phyloP scores from a whole-genome alignment of 2,329 filamentous ascomycete species.

The Alternaria viburni region DNA sequence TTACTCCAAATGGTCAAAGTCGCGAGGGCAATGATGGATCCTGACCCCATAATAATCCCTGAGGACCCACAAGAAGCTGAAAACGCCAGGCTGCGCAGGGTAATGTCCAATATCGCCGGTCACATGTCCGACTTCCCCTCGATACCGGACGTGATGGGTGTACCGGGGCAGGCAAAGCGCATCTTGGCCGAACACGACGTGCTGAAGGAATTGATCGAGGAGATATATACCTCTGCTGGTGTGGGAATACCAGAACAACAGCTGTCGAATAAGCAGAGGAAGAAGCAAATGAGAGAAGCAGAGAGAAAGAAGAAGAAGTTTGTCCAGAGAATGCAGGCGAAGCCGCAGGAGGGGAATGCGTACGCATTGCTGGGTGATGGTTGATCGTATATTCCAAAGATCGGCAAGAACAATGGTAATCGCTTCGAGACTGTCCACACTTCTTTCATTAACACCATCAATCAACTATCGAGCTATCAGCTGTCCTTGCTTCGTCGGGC shows the following conservation, averaged over 20 bases:
- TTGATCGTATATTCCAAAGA: background rate
- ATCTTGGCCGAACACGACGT: constrained; percentile 20
- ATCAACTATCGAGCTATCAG: too few relatives aligned
- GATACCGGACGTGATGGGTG: constrained; percentile 30
- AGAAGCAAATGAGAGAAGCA: constrained; percentile 31
- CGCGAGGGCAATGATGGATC: background rate
- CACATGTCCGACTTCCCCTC: constrained; percentile 31
- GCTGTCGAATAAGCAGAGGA: constrained; percentile 29
- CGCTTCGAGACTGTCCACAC: too few relatives aligned
- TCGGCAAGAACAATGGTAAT: too few relatives aligned
- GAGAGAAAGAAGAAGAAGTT: constrained; percentile 36
- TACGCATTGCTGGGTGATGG: background rate
- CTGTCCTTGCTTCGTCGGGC: too few relatives aligned
- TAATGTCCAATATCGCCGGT: constrained; percentile 12
- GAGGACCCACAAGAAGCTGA: accelerated
- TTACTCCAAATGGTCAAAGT: background rate
- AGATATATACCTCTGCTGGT: constrained; percentile 36
- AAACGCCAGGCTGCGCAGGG: background rate
- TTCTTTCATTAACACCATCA: too few relatives aligned
- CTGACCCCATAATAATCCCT: accelerated
- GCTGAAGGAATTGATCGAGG: constrained; percentile 27
- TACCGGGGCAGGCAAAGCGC: constrained; percentile 31
- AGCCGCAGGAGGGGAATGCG: background rate
- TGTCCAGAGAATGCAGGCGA: constrained; percentile 19
- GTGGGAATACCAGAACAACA: constrained; percentile 24